Conservation (phyloP, 2,329 filamentous ascomycete genomes). For the Biscogniauxia sp. region DNA sequence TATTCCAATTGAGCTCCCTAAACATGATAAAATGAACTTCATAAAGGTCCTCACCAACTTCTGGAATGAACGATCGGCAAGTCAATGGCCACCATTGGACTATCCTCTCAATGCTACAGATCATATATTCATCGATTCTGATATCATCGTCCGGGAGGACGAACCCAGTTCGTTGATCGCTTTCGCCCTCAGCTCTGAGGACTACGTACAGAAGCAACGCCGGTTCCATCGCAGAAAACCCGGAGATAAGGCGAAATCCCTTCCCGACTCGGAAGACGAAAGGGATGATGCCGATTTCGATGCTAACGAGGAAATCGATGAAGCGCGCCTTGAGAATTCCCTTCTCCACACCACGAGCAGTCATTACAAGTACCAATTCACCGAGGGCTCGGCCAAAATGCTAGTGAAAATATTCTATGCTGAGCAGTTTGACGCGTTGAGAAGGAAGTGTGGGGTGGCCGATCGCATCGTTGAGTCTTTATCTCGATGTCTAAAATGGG, state of each 20-base stretch:
- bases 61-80: constrained; percentile 96
- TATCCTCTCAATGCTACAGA: constrained; percentile 87
- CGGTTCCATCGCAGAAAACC: constrained; percentile 34
- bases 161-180: constrained; percentile 96
- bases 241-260: constrained; percentile 18
- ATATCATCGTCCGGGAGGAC: constrained; percentile 95
- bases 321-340: constrained; percentile 80
- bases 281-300: constrained; percentile 31
- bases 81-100: constrained; percentile 87
- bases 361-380: constrained; percentile 94
- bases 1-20: constrained; percentile 73
- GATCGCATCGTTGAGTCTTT: constrained; percentile 94
- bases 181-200: constrained; percentile 81
- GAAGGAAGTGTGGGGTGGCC: constrained; percentile 87
- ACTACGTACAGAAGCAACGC: constrained; percentile 77
- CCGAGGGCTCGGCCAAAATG: constrained; percentile 89
- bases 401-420: constrained; percentile 99
- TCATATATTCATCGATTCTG: constrained; percentile 94
- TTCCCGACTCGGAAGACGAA: constrained; percentile 24
- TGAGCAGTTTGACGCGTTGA: constrained; percentile 93
- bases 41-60: constrained; percentile 97
- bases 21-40: constrained; percentile 87
- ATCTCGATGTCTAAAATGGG: constrained; percentile 95
- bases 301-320: constrained; percentile 35
- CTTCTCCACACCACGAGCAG: constrained; percentile 82